Percentiles rank a stretch among this genome's conserved stretches.
These are phyloP conservation scores for Scheffersomyces titani DNA, from an alignment of 1,139 yeast species.

Conservation along the genomic window DNA sequence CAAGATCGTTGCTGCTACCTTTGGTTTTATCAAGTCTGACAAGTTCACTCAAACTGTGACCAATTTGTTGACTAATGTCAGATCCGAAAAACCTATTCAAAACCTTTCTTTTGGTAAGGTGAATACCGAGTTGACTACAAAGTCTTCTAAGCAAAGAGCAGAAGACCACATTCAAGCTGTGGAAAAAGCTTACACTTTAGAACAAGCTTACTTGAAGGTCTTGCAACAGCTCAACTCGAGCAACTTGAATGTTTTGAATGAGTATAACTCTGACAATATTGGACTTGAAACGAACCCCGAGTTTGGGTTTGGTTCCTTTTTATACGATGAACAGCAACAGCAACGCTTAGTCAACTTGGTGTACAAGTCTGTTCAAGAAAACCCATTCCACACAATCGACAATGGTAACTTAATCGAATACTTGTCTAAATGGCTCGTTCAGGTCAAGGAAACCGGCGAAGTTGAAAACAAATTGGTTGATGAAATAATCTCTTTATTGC, in stretches of 20 bases:
- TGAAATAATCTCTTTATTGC: slow-evolving; percentile 44
- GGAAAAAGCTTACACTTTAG: slow-evolving; percentile 54
- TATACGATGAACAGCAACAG: slow-evolving; percentile 57
- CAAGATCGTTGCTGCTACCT: slow-evolving; percentile 59
- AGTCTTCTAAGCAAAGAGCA: slow-evolving; percentile 25
- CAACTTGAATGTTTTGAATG: slow-evolving; percentile 61
- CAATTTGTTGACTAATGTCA: slow-evolving; percentile 54
- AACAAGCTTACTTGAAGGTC: slow-evolving; percentile 77
- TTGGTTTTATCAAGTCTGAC: slow-evolving; percentile 50
- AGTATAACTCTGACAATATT: slow-evolving; percentile 36
- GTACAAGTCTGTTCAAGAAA: slow-evolving; percentile 49
- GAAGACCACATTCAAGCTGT: slow-evolving; percentile 34
- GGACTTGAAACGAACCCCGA: slow-evolving; percentile 68
- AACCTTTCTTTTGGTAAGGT: slow-evolving; percentile 61
- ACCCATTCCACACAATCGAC: slow-evolving; percentile 47
- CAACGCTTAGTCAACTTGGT: slow-evolving; percentile 49
- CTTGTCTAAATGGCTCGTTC: slow-evolving; percentile 70
- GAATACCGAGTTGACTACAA: slow-evolving; percentile 30
- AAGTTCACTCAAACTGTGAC: slow-evolving; percentile 48
- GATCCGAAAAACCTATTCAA: slow-evolving; percentile 58
- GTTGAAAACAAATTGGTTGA: slow-evolving; percentile 27
- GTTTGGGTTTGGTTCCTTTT: slow-evolving; percentile 79
- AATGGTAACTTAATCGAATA: slow-evolving; percentile 53
- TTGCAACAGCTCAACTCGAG: slow-evolving; percentile 64
- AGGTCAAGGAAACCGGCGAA: slow-evolving; percentile 31